Evolutionary conservation across 2,329 filamentous ascomycete species (phyloP).

Genomic region (Penicillium janthinellum): DNA sequence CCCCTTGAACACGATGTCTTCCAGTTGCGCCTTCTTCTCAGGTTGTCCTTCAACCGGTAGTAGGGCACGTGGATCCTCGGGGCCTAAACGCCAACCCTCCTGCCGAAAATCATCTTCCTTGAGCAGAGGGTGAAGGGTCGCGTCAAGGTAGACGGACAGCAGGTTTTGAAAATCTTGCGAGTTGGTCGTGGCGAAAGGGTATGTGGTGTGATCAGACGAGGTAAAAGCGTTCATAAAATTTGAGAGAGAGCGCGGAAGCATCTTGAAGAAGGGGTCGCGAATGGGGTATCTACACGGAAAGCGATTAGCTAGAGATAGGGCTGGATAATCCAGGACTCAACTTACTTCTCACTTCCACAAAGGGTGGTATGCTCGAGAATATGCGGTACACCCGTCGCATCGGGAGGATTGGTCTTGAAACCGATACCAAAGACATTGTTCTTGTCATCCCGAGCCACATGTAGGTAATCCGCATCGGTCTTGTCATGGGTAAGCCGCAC

Average conservation of each 20-base stretch:
- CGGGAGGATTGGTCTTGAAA: constrained; percentile 97
- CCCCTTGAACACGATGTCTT: constrained; percentile 79
- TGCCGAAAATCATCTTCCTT: constrained; percentile 92
- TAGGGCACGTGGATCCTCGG: constrained; percentile 74
- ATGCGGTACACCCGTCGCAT: constrained; percentile 94
- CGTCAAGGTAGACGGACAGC: constrained; percentile 94
- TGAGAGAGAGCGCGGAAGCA: constrained; percentile 95
- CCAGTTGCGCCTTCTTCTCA: constrained; percentile 64
- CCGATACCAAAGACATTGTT: constrained; percentile 99
- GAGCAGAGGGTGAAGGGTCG: constrained; percentile 84
- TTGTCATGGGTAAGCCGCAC: constrained; percentile 90
- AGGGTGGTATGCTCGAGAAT: constrained; percentile 97
- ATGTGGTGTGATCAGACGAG: constrained; percentile 92
- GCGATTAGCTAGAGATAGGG: constrained; percentile 17
- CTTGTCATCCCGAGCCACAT: constrained; percentile 90
- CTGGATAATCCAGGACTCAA: background rate
- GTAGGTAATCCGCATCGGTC: constrained; percentile 93
- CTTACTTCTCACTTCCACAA: constrained; percentile 89
- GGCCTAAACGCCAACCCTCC: constrained; percentile 94
- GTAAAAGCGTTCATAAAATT: constrained; percentile 99
- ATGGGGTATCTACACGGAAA: constrained; percentile 74
- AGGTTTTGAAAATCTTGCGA: constrained; percentile 93
- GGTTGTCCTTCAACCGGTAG: constrained; percentile 48
- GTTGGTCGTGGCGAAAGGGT: constrained; percentile 97
- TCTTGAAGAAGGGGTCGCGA: constrained; percentile 99